Evolutionary conservation across 495 filamentous ascomycete species (phyloP).

Genomic region (Neurospora tetrasperma): DNA sequence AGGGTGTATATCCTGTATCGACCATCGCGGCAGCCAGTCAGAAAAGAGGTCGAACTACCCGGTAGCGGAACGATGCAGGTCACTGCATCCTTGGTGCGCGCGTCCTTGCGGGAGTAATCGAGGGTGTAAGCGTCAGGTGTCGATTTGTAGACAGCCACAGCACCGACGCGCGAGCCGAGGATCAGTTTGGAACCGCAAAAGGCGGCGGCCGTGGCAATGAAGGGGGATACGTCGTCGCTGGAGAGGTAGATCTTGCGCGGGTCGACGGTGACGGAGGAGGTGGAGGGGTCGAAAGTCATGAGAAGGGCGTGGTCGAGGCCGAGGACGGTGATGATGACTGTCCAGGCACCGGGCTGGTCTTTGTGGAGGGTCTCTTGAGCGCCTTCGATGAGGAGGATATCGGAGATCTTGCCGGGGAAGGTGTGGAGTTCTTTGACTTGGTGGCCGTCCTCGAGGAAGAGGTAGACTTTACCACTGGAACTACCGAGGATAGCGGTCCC

Average conservation of each 20-base stretch:
- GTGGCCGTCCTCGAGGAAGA: slow-evolving; percentile 21
- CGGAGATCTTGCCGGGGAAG: slow-evolving; percentile 41
- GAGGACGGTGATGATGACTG: slow-evolving; percentile 15
- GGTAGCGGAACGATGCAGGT: slow-evolving; percentile 47
- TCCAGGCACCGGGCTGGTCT: slow-evolving; percentile 3
- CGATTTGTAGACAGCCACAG: slow-evolving; percentile 16
- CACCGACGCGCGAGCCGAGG: slow-evolving; percentile 51
- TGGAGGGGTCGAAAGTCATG: slow-evolving; percentile 7
- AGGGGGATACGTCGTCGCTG: slow-evolving; percentile 4
- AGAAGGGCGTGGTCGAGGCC: slow-evolving; percentile 13
- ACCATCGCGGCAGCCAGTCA: slow-evolving; percentile 69
- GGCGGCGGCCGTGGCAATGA: slow-evolving; percentile 22
- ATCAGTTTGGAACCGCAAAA: slow-evolving; percentile 39
- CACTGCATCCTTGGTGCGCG: slow-evolving; percentile 57
- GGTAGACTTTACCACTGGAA: slow-evolving; percentile 40
- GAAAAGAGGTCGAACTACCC: slow-evolving; percentile 28
- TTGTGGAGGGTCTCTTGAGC: background rate
- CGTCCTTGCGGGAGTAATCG: slow-evolving; percentile 15
- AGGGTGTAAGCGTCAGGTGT: slow-evolving; percentile 5
- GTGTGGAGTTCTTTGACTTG: slow-evolving; percentile 18
- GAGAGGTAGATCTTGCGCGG: slow-evolving; percentile 10
- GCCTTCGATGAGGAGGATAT: slow-evolving; percentile 25
- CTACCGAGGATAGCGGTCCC: slow-evolving; percentile 43
- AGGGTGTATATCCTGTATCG: slow-evolving; percentile 51
- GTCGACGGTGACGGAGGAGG: background rate